Base-by-base conservation (phyloP, 805 yeast genomes). In the Spathaspora passalidarum region DNA sequence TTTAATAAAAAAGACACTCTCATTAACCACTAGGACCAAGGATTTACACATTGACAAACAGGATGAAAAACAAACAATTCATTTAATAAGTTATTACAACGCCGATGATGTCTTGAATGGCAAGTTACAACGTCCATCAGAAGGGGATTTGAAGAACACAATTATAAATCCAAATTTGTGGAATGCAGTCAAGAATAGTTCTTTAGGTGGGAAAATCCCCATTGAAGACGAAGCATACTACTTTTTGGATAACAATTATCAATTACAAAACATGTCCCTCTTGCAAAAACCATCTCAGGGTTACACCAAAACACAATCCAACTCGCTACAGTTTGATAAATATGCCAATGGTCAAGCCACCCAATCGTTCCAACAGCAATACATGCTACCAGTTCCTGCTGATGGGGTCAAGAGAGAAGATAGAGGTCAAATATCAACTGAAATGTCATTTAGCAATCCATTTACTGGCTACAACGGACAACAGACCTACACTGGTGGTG, bases 1-100 rank as follows among this genome's bases (percentile, higher is more conserved):
- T 0, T 72, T 91, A 39, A 80, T 89, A 49, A 91, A 91, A 62
- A 89, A 90, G 62, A 88, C 97, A 0, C 68, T 89, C 49, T 80
- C 89, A 1, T 71, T 88, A 20, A 76, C 81, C n/a, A 63, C 85
- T 13, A 62, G 48, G 13, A 44, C 57, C 10, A 61, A 61, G 42
- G 68, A 65, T 13, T 55, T 65, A 20, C 58, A 61, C 40, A 38
- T 63, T 7, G 55, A 55, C 10, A 56, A 57, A 22, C 53, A 55
- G 23, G 57, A 55, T 4, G 62, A 54, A 36, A 61, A 59, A 38
- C 78, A 75, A 54, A 79, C 86, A 3, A 67, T 83, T 40, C 97
- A 92, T 58, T 64, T 91, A 46, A 81, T 91, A 2, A 81, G 91
- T 7, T 91, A 91, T 63, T 91, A 88, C 60, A 70, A 78, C 23